phyloP scores from a whole-genome alignment of 1,284 basidiomycete genomes.

The Leccinum fallax region DNA sequence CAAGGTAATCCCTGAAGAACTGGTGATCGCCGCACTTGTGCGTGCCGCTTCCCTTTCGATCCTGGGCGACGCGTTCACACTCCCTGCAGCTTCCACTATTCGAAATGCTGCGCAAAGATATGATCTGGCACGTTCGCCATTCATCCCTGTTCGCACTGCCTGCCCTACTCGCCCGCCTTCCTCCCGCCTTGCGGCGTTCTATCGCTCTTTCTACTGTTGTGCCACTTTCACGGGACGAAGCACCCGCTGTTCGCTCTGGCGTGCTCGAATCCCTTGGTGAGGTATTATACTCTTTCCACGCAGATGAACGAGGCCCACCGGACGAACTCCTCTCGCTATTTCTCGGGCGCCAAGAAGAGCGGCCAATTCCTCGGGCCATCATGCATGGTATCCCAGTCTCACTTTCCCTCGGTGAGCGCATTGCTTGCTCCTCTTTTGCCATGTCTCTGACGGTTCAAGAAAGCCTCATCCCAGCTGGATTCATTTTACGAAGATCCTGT shows the following conservation, averaged over 20 bases:
- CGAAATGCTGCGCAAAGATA: constrained; percentile 69
- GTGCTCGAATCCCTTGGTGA: constrained; percentile 92
- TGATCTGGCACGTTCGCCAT: constrained; percentile 85
- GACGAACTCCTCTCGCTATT: constrained; percentile 81
- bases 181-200: constrained; percentile 52
- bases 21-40: constrained; percentile 68
- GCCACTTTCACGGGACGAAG: constrained; percentile 68
- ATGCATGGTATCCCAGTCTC: constrained; percentile 8
- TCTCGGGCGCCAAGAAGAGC: constrained; percentile 56
- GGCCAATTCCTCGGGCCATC: constrained; percentile 31
- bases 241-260: constrained; percentile 75
- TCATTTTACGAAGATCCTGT: constrained; percentile 60
- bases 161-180: constrained; percentile 71
- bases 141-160: constrained; percentile 89
- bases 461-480: constrained; percentile 38
- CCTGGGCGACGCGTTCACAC: constrained; percentile 6
- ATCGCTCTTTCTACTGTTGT: constrained; percentile 67
- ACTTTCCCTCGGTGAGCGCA: constrained; percentile 22
- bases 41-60: constrained; percentile 31
- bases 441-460: constrained; percentile 14
- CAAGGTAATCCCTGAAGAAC: constrained; percentile 78
- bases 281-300: constrained; percentile 84
- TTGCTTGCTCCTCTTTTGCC: neutral
- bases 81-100: constrained; percentile 74
- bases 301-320: constrained; percentile 73